Evolutionary conservation across 352 stramenopile species (phyloP), one percentile per base, ranked within the genome.

Genomic region (Globisporangium mamillatum): DNA sequence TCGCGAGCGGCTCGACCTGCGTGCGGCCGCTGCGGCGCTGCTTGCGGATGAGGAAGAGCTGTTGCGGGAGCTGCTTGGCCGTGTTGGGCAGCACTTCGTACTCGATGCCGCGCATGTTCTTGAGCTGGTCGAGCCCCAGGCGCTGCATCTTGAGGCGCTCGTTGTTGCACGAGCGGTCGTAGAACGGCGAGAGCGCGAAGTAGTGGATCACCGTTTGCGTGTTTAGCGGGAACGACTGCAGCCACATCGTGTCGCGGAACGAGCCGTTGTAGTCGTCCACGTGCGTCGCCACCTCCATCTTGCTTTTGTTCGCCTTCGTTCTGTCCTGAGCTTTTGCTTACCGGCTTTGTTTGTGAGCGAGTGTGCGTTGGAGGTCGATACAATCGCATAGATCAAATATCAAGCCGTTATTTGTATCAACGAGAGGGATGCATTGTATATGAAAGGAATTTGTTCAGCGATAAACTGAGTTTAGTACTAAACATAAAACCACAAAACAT

Each of bases 91-190:
- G 77, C 71, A 97, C 75, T 63, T 94, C 84, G 79, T 96, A 97
- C 78, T 97, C 87, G 80, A 97, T 76, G 66, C 90, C 90, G 53
- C 82, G 84, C 79, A 97, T 88, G 67, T 89, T 93, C 65, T 92
- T 91, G 69, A 97, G 81, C 76, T 95, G 84, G 65, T 97, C 90
- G 27, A 94, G 75, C 4, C 83, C 86, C 10, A 94, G 78, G 1
- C 88, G 86, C 80, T 97, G 90, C 90, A 95, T 95, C 78, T 94
- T 94, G 59, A 97, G 78, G 8, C 89, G 85, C 78, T 95, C 90
- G 67, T 97, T 97, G 81, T 96, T 96, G 68, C 87, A 97, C 64
- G 78, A 92, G 27, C 85, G 88, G 70, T 96, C 88, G 80, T 97
- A 97, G 69, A 94, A 97, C 22, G 86, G 88, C 22, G 86, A 95